phyloP scores from a whole-genome alignment of 2,329 filamentous ascomycete species.

The Colletotrichum higginsianum region DNA sequence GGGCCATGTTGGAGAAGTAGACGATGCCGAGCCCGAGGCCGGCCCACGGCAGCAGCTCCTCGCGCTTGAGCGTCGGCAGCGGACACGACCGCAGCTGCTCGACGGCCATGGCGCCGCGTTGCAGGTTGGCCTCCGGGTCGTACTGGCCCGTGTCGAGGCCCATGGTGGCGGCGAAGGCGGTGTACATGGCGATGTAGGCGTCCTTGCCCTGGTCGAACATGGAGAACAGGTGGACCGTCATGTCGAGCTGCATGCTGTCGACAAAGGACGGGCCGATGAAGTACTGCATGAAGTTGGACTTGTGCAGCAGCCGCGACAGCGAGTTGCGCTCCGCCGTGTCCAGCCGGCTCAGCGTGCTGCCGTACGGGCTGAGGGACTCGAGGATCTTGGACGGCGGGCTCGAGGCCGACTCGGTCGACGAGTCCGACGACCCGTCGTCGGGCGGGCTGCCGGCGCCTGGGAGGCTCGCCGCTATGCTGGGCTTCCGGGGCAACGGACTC shows the following conservation, averaged over 20 bases:
- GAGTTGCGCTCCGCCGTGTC: conserved; percentile 14
- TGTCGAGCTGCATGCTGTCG: conserved; percentile 40
- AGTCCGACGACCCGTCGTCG: conserved; percentile 33
- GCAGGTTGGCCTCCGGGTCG: conserved; percentile 32
- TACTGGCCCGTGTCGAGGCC: conserved; percentile 37
- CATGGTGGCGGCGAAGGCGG: conserved; percentile 32
- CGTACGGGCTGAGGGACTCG: conserved; percentile 31
- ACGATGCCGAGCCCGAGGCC: conserved; percentile 33
- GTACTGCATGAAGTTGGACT: conserved; percentile 40
- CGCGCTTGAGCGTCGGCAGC: conserved; percentile 31
- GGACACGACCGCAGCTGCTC: conserved; percentile 36
- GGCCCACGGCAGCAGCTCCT: conserved; percentile 34
- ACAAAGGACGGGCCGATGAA: conserved; percentile 37
- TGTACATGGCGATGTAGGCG: conserved; percentile 41
- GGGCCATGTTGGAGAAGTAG: conserved; percentile 40
- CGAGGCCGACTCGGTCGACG: conserved; percentile 37
- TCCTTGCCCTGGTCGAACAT: conserved; percentile 41
- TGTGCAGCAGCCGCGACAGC: conserved; percentile 33
- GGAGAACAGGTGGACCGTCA: conserved; percentile 38
- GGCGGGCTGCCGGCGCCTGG: conserved; percentile 31
- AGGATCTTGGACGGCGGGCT: conserved; percentile 37
- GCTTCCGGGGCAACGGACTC: conserved; percentile 11
- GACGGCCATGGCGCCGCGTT: conserved; percentile 37
- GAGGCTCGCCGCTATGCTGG: conserved; percentile 6
- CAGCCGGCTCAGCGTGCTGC: conserved; percentile 32